Evolutionary conservation across 108 stramenopile genomes (phyloP), one percentile per base, ranked within the genome.

Genomic region (Nannochloropsis salina): DNA sequence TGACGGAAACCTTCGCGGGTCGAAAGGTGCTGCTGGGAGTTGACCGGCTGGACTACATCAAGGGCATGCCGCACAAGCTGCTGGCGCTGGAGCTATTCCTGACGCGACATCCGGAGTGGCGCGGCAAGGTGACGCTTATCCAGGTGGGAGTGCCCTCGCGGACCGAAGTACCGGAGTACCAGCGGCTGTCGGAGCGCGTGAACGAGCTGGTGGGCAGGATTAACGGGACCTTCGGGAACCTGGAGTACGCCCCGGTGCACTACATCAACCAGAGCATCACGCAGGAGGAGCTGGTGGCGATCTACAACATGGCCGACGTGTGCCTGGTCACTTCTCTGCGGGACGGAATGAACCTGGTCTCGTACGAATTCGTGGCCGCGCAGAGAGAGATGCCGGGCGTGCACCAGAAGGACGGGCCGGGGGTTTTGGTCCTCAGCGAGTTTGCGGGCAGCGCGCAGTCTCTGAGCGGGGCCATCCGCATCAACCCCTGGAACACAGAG

Each of bases 1-100:
- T 89, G 82, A 80, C 74, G 42, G 89, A 89, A 84, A 86, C 89
- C 10, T 89, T 89, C 45, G 86, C 51, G 1, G 89, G 89, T 2
- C 51, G 85, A 21, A 89, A 89, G 83, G 83, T 89, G 31, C 41
- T 89, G 80, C 89, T 89, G 6, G 89, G 89, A 22, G 89, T 89
- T 31, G 89, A 89, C 81, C 83, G 89, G 84, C 83, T 89, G 61
- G 89, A 89, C 83, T 89, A 89, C 83, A 89, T 89, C 83, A 89
- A 89, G 86, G 89, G 89, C 44, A 86, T 89, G 89, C 89, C 89
- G 18, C 86, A 89, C 51, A 89, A 89, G 89, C 86, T 89, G 47
- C 44, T 89, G 45, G 89, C 86, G 9, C 82, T 89, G 42, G 89
- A 89, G 83, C 86, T 89, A 41, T 89, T 89, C 51, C 83, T 89